Percentiles rank a stretch among this genome's conserved stretches.
phyloP scores from a whole-genome alignment of 1,284 basidiomycete species.

The Leccinum pachyderme region DNA sequence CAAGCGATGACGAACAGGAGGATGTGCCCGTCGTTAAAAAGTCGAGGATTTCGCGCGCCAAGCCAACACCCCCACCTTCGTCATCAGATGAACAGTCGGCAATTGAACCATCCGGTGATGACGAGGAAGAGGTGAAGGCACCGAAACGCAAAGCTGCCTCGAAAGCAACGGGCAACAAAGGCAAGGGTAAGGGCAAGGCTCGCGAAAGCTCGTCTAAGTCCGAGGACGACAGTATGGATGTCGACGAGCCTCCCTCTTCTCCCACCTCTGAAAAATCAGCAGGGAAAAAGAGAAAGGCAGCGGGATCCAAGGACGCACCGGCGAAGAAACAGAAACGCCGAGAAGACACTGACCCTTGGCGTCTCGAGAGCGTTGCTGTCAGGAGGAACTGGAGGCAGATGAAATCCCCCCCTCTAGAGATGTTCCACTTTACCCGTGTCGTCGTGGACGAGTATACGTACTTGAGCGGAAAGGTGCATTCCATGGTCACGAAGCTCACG shows the following conservation, averaged over 20 bases:
- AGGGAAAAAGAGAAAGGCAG: constrained; percentile 53
- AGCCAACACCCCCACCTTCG: constrained; percentile 31
- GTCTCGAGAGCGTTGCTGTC: constrained; percentile 61
- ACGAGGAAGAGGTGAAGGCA: constrained; percentile 28
- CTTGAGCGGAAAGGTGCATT: constrained; percentile 76
- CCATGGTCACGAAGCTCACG: constrained; percentile 75
- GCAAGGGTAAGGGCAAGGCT: constrained; percentile 20
- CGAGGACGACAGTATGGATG: constrained; percentile 49
- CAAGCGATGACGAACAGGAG: constrained; percentile 23
- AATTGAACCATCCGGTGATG: constrained; percentile 33
- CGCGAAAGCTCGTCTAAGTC: constrained; percentile 30
- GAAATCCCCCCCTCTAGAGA: constrained; percentile 82
- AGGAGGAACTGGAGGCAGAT: constrained; percentile 77
- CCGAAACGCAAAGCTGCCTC: constrained; percentile 30
- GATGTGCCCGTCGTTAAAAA: constrained; percentile 21
- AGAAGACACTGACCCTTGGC: constrained; percentile 79
- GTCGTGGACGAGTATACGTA: constrained; percentile 97
- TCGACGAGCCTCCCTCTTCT: constrained; percentile 46
- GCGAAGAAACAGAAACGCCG: constrained; percentile 63
- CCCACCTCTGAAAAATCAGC: constrained; percentile 38
- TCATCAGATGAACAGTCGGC: constrained; percentile 27
- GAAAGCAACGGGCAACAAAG: constrained; percentile 30
- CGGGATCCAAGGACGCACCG: constrained; percentile 45
- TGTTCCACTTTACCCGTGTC: constrained; percentile 88
- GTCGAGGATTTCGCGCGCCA: constrained; percentile 20